Base-by-base conservation (phyloP, 345 rosid species). In the Fremontodendron californicum region DNA sequence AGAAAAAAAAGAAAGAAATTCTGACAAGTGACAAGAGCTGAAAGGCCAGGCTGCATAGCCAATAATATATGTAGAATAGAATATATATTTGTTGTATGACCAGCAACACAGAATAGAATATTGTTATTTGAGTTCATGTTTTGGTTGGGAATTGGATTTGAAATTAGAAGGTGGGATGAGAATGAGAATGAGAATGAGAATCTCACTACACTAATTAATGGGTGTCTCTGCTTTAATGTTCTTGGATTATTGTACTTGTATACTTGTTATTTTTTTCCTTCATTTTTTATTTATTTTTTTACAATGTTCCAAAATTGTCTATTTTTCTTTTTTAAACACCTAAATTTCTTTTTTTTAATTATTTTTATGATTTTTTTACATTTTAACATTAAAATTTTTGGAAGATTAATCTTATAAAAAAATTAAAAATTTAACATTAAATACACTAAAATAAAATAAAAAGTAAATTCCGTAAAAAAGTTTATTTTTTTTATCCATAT, bases 1-100 rank as follows among this genome's bases (percentile, higher is more conserved):
- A 3, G 11, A 12, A 42, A 9, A 3, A 1, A 67, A 67, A 42
- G 35, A 67, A 68, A 43, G 73, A 45, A 68, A 68, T 23, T 43
- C 54, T 68, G 73, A 68, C 54, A 67, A 43, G n/a, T 67, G 72
- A 67, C 72, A 21, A 67, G 72, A 42, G 35, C n/a, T 23, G 11
- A 52, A 21, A 25, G 25, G 58, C 55, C 21, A 18, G 9, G n/a
- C n/a, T n/a, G 57, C 25, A 7, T 7, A n/a, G 1, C 57, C 57
- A 52, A 52, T 52, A 57, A 39, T 37, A 67, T n/a, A 39, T 39
- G 49, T 39, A 15, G 49, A 65, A 65, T 65, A 65, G 48, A 65
- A 40, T 65, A 65, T 65, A 65, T 39, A 39, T 65, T 65, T 40
- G 48, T 40, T 65, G 71, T 39, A n/a, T 39, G 49, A 11, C 18